Conservation (phyloP, 306 rosid species). For the Cucurbita maxima region DNA sequence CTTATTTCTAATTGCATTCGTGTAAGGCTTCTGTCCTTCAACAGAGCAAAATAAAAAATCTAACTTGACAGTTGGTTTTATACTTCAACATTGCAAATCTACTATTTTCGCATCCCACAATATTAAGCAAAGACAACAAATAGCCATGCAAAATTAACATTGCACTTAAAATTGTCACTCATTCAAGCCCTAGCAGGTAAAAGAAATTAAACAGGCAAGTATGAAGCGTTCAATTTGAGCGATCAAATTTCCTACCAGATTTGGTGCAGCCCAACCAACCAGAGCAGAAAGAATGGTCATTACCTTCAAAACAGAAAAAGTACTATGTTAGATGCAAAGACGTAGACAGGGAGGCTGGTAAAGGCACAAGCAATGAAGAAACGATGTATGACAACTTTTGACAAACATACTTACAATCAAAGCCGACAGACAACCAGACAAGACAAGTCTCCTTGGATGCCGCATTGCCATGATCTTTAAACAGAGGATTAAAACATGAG, state of each 20-base stretch:
- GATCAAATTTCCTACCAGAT: constrained; percentile 39
- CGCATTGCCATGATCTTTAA: constrained; percentile 89
- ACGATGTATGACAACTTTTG: neutral
- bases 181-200: neutral
- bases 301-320: constrained; percentile 40
- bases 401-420: constrained; percentile 49
- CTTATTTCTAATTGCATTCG: neutral
- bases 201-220: neutral
- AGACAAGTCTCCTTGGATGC: constrained; percentile 73
- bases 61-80: neutral
- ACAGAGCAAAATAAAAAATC: neutral
- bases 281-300: constrained; percentile 90
- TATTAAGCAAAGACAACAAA: neutral
- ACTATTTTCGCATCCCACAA: neutral
- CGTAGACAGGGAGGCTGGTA: neutral
- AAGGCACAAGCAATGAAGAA: neutral
- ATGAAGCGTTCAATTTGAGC: neutral
- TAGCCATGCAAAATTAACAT: neutral
- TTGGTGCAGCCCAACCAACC: constrained; percentile 97
- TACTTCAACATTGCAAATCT: neutral
- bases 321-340: constrained; percentile 1
- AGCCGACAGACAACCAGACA: constrained; percentile 70
- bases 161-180: neutral
- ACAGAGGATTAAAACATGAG: constrained; percentile 16
- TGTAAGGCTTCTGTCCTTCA: neutral